Evolutionary conservation across 73 alveolate genomes (phyloP).

Genomic region (Paramecium tetraurelia): DNA sequence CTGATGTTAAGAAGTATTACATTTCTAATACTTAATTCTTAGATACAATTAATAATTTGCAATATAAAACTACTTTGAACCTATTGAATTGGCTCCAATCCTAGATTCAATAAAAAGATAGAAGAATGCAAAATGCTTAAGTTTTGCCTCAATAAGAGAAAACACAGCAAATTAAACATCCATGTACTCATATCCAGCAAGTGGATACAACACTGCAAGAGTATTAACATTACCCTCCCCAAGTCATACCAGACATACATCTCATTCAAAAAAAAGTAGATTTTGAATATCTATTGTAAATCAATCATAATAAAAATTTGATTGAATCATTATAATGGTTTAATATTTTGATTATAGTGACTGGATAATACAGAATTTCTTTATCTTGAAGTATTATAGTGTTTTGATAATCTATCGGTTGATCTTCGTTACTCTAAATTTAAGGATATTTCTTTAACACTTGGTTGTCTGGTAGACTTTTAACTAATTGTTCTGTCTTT

Average conservation of each 20-base stretch:
- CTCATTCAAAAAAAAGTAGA: constrained; percentile 4
- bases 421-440: not conserved
- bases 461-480: not conserved
- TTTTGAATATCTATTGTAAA: not conserved
- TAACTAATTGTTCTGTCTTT: not conserved
- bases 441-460: not conserved
- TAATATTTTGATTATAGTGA: not conserved
- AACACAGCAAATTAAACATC: not conserved
- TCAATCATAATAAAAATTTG: not conserved
- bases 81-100: not conserved
- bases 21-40: not conserved
- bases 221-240: not conserved
- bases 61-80: constrained; percentile 8
- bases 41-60: constrained; percentile 25
- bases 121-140: not conserved
- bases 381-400: not conserved
- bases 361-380: not conserved
- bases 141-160: not conserved
- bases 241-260: not conserved
- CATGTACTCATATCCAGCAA: not conserved
- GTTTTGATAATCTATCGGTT: not conserved
- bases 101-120: constrained; percentile 4
- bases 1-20: not conserved
- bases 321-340: not conserved
- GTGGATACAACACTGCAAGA: not conserved